phyloP scores from a whole-genome alignment of 768 basidiomycete species.

The Rhodosporidiobolus sp. region DNA sequence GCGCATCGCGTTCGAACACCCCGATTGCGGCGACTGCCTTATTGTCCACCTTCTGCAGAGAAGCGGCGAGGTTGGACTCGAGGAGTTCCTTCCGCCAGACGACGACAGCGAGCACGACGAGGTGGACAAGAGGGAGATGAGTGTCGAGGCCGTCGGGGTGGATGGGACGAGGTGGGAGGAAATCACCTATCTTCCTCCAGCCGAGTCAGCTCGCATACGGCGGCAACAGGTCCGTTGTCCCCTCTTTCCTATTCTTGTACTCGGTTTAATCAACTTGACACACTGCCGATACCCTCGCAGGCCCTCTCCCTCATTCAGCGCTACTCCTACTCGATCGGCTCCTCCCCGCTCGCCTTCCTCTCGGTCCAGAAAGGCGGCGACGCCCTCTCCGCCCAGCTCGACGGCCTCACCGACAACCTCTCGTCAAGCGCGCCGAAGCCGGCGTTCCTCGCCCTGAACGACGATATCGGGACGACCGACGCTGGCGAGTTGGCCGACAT shows the following conservation, averaged over 20 bases:
- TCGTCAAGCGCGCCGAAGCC: not conserved
- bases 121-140: not conserved
- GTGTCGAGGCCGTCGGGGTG: not conserved
- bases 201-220: not conserved
- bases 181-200: not conserved
- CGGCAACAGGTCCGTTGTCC: not conserved
- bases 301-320: slow-evolving; percentile 13
- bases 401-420: not conserved
- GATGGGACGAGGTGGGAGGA: not conserved
- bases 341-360: not conserved
- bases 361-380: not conserved
- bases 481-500: not conserved
- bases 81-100: slow-evolving; percentile 49
- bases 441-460: slow-evolving; percentile 6
- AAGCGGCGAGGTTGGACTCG: slow-evolving; percentile 48
- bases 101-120: not conserved
- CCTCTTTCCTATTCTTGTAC: not conserved
- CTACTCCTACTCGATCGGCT: slow-evolving; percentile 17
- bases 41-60: slow-evolving; percentile 48
- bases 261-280: not conserved
- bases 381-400: not conserved
- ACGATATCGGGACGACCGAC: not conserved
- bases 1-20: slow-evolving; percentile 47
- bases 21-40: slow-evolving; percentile 50
- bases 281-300: not conserved